Evolutionary conservation across 345 rosid species (phyloP).

Genomic region (Dimocarpus longan): DNA sequence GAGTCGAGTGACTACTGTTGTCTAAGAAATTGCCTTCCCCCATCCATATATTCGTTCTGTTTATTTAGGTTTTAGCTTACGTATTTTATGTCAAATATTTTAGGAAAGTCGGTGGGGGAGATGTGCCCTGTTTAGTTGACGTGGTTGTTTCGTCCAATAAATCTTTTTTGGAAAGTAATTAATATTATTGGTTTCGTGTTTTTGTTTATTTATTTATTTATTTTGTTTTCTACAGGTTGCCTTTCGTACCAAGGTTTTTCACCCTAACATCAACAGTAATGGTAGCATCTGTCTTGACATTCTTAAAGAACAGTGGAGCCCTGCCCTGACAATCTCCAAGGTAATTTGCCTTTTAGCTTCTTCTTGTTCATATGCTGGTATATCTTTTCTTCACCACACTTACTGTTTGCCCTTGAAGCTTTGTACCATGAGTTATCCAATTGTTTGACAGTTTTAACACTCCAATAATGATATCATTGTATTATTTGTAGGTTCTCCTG

Average conservation of each 20-base stretch:
- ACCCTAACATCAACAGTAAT: conserved; percentile 72
- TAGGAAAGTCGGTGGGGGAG: background rate
- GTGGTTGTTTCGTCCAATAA: background rate
- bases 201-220: background rate
- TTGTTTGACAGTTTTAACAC: background rate
- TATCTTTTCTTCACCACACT: background rate
- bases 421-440: background rate
- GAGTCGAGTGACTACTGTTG: background rate
- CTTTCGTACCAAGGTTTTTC: conserved; percentile 70
- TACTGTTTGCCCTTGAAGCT: background rate
- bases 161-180: background rate
- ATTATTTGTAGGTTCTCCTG: conserved; percentile 53
- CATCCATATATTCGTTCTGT: background rate
- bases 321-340: conserved; percentile 73
- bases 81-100: background rate
- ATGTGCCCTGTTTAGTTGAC: background rate
- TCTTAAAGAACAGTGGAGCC: conserved; percentile 80
- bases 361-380: background rate
- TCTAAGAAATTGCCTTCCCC: background rate
- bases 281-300: conserved; percentile 80
- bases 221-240: conserved; percentile 43
- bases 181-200: background rate
- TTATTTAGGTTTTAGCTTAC: background rate
- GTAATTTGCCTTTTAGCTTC: conserved; percentile 25
- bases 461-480: background rate